Conservation (phyloP, 176 grass and related monocot species). For the Aegilops longissima region DNA sequence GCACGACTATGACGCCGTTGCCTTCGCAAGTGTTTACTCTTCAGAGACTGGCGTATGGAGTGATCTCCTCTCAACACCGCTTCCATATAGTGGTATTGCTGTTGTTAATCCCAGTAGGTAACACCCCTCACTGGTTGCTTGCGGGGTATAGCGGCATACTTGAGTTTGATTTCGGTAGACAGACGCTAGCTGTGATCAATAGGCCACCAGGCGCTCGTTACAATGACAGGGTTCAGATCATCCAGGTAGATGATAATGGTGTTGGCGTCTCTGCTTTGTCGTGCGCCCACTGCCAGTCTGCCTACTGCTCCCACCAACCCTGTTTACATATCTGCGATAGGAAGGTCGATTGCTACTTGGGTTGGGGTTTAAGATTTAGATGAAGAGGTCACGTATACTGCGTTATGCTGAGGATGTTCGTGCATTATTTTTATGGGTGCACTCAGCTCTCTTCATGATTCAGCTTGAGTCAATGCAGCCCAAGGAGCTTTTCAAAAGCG, state of each 20-base stretch:
- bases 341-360: background rate
- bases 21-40: background rate
- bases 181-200: background rate
- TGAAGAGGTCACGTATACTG: background rate
- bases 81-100: background rate
- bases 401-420: background rate
- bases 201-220: background rate
- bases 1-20: background rate
- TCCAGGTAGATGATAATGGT: background rate
- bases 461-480: background rate
- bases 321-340: background rate
- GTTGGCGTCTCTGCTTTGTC: background rate
- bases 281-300: background rate
- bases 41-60: background rate
- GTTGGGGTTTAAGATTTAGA: background rate
- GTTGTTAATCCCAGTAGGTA: background rate
- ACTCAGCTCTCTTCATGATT: background rate
- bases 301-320: no score
- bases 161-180: background rate
- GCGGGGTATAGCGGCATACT: background rate
- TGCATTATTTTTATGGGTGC: background rate
- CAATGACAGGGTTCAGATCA: background rate
- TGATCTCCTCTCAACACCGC: background rate
- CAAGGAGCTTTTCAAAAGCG: background rate
- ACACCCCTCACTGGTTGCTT: background rate